A percentile compares a stretch with the other conserved stretches of the same genome.
Evolutionary conservation across 768 basidiomycete genomes (phyloP).

Genomic region (Trametes coccinea): DNA sequence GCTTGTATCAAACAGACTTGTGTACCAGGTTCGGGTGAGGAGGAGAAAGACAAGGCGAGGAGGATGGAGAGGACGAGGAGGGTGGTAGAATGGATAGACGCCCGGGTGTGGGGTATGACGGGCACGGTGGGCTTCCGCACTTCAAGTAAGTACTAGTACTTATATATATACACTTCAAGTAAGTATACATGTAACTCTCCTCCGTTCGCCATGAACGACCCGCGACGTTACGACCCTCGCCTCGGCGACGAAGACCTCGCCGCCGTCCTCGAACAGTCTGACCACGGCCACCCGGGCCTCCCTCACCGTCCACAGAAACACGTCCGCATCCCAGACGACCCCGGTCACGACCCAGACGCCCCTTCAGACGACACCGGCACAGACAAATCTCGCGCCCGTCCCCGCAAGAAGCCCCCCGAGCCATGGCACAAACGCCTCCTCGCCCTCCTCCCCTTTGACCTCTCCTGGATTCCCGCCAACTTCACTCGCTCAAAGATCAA

Average conservation of each 20-base stretch:
- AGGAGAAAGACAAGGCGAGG: too few relatives aligned
- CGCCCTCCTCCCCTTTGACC: slow-evolving; percentile 30
- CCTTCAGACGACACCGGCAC: background rate
- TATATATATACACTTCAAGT: background rate
- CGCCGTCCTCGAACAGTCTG: slow-evolving; percentile 14
- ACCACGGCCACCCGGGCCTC: background rate
- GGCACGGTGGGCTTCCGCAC: too few relatives aligned
- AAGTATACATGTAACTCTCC: background rate
- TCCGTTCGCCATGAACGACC: background rate
- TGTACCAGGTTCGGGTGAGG: too few relatives aligned
- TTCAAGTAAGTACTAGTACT: too few relatives aligned
- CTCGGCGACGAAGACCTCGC: slow-evolving; percentile 30
- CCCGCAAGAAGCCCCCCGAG: background rate
- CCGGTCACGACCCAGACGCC: background rate
- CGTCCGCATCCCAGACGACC: slow-evolving; percentile 11
- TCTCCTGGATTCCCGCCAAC: slow-evolving; percentile 61
- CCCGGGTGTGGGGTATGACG: too few relatives aligned
- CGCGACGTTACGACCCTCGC: slow-evolving; percentile 29
- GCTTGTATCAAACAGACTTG: background rate
- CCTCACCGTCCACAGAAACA: slow-evolving; percentile 8
- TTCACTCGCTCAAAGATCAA: slow-evolving; percentile 60
- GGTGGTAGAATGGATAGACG: too few relatives aligned
- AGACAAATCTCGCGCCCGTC: background rate
- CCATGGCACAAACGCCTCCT: slow-evolving; percentile 7
- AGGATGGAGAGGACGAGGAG: too few relatives aligned